Conservation (phyloP, 441 rosid genomes). For the Lepidium campestre region DNA sequence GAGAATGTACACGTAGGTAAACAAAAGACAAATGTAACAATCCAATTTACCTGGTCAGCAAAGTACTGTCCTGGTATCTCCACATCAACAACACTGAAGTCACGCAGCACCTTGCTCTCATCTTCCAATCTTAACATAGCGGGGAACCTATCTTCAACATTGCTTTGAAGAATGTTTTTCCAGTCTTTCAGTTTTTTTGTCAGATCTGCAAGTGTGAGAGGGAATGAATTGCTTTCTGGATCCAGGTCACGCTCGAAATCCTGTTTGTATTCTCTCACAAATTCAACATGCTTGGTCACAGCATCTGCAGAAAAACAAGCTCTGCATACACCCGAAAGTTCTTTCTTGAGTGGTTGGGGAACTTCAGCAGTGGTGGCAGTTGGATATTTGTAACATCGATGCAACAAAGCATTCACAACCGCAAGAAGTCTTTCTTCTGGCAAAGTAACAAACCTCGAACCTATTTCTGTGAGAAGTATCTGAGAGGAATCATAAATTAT, state of each 20-base stretch:
- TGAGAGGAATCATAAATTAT: conserved; percentile 26
- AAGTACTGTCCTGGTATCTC: conserved; percentile 99
- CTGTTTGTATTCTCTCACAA: conserved; percentile 95
- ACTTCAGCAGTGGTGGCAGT: conserved; percentile 97
- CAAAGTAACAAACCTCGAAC: conserved; percentile 92
- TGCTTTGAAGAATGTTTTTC: conserved; percentile 94
- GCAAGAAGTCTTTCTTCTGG: conserved; percentile 99
- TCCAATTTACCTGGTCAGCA: conserved; percentile 69
- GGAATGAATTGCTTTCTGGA: conserved; percentile 92
- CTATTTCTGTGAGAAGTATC: conserved; percentile 94
- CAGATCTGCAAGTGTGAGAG: conserved; percentile 77
- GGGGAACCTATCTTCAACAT: conserved; percentile 94
- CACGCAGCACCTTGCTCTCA: conserved; percentile 86
- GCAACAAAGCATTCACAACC: conserved; percentile 97
- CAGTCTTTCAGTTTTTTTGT: conserved; percentile 86
- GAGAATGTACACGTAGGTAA: background rate
- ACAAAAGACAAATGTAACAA: background rate
- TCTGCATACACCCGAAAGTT: conserved; percentile 96
- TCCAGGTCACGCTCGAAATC: conserved; percentile 92
- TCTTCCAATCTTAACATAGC: conserved; percentile 93
- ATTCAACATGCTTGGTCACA: conserved; percentile 92
- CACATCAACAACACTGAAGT: conserved; percentile 94
- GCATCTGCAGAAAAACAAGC: conserved; percentile 99
- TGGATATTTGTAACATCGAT: conserved; percentile 98
- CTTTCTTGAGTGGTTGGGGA: conserved; percentile 98